A percentile compares a stretch with the other conserved stretches of the same genome.
Evolutionary conservation across 768 basidiomycete genomes (phyloP).

Genomic region (Hydnum rufescens): DNA sequence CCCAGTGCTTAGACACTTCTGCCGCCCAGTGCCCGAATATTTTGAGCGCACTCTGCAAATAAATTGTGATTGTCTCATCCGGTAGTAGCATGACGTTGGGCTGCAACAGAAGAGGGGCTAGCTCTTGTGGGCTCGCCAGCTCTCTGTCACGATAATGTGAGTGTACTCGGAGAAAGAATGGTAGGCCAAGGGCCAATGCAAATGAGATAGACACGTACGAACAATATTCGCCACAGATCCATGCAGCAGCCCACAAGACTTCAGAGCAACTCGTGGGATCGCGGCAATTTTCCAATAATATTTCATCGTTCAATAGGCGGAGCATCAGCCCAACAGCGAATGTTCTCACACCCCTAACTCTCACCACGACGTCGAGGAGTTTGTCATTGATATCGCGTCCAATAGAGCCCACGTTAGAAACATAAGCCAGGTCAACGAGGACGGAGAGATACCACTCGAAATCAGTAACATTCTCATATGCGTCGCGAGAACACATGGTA

Average conservation of each 20-base stretch:
- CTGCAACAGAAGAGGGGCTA: slow-evolving; percentile 49
- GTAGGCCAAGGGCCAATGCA: slow-evolving; percentile 1
- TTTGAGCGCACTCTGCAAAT: slow-evolving; percentile 67
- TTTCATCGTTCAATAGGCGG: slow-evolving; percentile 59
- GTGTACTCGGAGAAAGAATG: no score
- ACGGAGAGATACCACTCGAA: slow-evolving; percentile 98
- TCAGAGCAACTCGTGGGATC: slow-evolving; percentile 63
- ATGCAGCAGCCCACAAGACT: slow-evolving; percentile 84
- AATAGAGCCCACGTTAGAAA: slow-evolving; percentile 43
- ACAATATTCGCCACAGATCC: slow-evolving; percentile 92
- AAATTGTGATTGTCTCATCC: slow-evolving; percentile 52
- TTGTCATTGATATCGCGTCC: slow-evolving; percentile 64
- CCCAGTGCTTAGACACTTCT: slow-evolving; percentile 58
- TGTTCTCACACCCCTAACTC: slow-evolving; percentile 46
- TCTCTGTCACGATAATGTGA: slow-evolving; percentile 43
- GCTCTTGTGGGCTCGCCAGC: slow-evolving; percentile 54
- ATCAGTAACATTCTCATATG: slow-evolving; percentile 73
- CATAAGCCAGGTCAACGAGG: slow-evolving; percentile 75
- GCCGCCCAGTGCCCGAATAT: slow-evolving; percentile 75
- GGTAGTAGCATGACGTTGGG: slow-evolving; percentile 31
- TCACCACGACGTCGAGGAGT: slow-evolving; percentile 67
- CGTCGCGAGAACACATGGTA: slow-evolving; percentile 64
- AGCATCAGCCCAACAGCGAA: slow-evolving; percentile 76
- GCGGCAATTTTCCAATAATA: slow-evolving; percentile 41
- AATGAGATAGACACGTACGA: slow-evolving; percentile 31